These are phyloP conservation scores for Rhizopogon sp. DNA, from an alignment of 768 basidiomycete genomes.

Conservation along the genomic window DNA sequence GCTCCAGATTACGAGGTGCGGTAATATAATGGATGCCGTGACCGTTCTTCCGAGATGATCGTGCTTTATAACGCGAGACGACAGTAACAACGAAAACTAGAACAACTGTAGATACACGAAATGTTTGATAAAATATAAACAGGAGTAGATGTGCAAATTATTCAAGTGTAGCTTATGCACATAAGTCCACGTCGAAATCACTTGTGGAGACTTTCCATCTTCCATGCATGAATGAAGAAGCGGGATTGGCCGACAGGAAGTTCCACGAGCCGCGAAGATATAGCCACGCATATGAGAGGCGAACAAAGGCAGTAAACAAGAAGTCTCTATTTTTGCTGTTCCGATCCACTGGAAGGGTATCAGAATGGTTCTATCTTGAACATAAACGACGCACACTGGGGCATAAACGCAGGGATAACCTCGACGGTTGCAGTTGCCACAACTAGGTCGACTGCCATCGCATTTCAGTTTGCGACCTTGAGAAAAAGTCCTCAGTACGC, in stretches of 20 bases:
- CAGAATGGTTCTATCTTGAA: slow-evolving; percentile 6
- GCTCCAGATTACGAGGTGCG: slow-evolving; percentile 4
- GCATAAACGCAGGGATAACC: slow-evolving; percentile 53
- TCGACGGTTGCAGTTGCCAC: slow-evolving; percentile 61
- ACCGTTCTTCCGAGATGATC: slow-evolving; percentile 23
- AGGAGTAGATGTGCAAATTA: slow-evolving; percentile 7
- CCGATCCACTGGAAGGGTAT: slow-evolving; percentile 17
- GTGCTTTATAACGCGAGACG: slow-evolving; percentile 1
- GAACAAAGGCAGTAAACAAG: slow-evolving; percentile 12
- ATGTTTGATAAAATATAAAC: slow-evolving; percentile 5
- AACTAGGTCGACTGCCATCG: slow-evolving; percentile 58
- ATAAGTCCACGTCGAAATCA: slow-evolving; percentile 15
- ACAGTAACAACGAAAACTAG: neutral
- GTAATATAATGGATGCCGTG: slow-evolving; percentile 16
- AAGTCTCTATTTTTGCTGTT: slow-evolving; percentile 26
- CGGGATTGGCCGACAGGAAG: slow-evolving; percentile 14
- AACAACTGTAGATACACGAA: neutral
- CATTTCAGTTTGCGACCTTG: slow-evolving; percentile 71
- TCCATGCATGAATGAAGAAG: neutral
- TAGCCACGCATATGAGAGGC: slow-evolving; percentile 10
- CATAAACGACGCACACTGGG: slow-evolving; percentile 53
- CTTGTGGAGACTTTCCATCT: slow-evolving; percentile 7
- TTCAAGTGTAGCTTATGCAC: slow-evolving; percentile 23
- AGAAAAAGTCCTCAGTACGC: neutral
- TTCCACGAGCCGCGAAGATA: slow-evolving; percentile 10